Conservation (phyloP, 1,139 yeast species). For the Sugiyamaella castrensis region DNA sequence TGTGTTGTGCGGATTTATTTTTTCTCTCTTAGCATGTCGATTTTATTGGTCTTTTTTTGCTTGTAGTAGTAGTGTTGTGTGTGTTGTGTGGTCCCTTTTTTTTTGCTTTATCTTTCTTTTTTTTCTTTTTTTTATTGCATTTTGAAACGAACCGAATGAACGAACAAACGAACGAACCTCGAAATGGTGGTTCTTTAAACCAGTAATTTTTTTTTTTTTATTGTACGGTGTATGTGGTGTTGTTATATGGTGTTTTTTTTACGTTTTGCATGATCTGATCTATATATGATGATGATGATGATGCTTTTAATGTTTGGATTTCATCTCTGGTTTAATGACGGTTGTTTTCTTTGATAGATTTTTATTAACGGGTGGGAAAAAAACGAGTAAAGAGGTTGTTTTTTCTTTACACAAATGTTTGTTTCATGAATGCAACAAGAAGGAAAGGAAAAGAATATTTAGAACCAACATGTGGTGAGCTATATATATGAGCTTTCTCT, state of each 20-base stretch:
- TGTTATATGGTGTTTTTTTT: not conserved
- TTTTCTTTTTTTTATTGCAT: constrained; percentile 20
- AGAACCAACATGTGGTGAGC: too few species aligned
- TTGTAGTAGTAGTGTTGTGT: constrained; percentile 2
- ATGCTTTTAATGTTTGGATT: too few species aligned
- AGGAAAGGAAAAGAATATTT: too few species aligned
- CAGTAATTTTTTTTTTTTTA: not conserved
- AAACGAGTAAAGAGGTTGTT: not conserved
- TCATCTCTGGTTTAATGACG: too few species aligned
- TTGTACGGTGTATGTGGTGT: not conserved
- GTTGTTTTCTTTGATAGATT: too few species aligned
- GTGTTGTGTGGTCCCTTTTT: constrained; percentile 14
- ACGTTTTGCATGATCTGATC: not conserved
- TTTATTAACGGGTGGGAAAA: too few species aligned
- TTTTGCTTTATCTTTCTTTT: constrained; percentile 19
- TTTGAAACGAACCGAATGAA: constrained; percentile 4
- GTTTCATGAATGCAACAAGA: constrained; percentile 9
- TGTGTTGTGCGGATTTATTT: not conserved
- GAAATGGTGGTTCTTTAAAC: constrained; percentile 8
- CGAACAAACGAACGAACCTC: constrained; percentile 1
- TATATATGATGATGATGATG: too few species aligned
- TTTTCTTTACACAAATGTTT: not conserved
- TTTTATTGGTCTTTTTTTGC: constrained; percentile 6
- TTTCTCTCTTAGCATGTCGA: constrained; percentile 6
- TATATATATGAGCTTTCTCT: too few species aligned